Conservation (phyloP, 2,329 filamentous ascomycete species). For the Niveomyces coronatus region DNA sequence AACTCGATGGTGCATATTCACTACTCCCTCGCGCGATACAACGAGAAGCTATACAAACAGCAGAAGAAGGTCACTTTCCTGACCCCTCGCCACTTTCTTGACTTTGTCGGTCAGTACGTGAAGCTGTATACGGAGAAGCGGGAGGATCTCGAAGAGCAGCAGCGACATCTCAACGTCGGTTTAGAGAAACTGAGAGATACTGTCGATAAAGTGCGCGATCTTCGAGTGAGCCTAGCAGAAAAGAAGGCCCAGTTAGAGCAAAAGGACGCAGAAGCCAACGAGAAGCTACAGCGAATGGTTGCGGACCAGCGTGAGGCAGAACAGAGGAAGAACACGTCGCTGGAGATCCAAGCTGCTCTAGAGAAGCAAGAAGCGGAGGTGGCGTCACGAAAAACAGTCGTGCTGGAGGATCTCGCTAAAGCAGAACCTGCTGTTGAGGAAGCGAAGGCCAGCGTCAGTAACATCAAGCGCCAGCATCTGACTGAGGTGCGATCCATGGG, state of each 20-base stretch:
- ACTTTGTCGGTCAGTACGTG: conserved; percentile 97
- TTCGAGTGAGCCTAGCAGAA: conserved; percentile 80
- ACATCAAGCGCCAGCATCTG: conserved; percentile 94
- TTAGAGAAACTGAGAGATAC: conserved; percentile 95
- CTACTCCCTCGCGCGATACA: conserved; percentile 86
- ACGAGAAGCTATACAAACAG: conserved; percentile 77
- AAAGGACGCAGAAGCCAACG: conserved; percentile 92
- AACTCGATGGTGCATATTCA: conserved; percentile 99
- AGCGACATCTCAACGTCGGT: conserved; percentile 95
- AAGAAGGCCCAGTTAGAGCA: conserved; percentile 90
- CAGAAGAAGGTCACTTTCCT: conserved; percentile 89
- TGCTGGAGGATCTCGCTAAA: conserved; percentile 75
- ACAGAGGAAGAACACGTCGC: conserved; percentile 74
- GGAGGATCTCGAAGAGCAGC: conserved; percentile 95
- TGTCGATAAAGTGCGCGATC: conserved; percentile 90
- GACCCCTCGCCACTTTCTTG: conserved; percentile 91
- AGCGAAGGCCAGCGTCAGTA: conserved; percentile 92
- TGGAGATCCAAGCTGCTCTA: conserved; percentile 79
- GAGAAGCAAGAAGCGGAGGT: conserved; percentile 88
- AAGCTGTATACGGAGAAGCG: conserved; percentile 97
- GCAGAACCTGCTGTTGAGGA: conserved; percentile 90
- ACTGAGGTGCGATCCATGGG: conserved; percentile 97
- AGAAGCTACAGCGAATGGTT: conserved; percentile 95
- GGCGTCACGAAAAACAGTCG: conserved; percentile 69
- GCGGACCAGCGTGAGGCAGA: conserved; percentile 92